A percentile compares a stretch with the other conserved stretches of the same genome.
Conservation (phyloP, 2,329 filamentous ascomycete species). For the Cytospora chrysosperma region DNA sequence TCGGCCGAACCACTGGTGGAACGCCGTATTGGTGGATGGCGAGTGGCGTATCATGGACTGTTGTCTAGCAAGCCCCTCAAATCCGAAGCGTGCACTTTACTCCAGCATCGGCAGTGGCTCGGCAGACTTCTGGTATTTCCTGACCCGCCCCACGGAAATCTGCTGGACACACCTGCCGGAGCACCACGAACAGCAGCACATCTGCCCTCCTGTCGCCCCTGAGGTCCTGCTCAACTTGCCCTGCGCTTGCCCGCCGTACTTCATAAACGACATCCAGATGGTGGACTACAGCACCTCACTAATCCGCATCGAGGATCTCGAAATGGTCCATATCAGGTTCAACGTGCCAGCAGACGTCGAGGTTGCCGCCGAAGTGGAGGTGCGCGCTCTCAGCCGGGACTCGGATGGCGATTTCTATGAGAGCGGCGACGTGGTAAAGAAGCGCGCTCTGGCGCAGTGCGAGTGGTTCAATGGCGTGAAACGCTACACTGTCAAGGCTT, state of each 20-base stretch:
- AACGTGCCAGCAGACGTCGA: constrained; percentile 88
- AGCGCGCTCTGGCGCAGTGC: constrained; percentile 84
- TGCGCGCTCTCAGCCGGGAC: constrained; percentile 75
- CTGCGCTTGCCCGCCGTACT: constrained; percentile 82
- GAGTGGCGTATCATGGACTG: constrained; percentile 98
- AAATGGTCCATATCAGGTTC: constrained; percentile 88
- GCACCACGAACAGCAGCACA: constrained; percentile 83
- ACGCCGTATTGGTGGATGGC: constrained; percentile 85
- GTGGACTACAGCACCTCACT: constrained; percentile 88
- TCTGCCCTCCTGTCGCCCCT: constrained; percentile 82
- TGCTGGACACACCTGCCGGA: constrained; percentile 96
- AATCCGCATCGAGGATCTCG: constrained; percentile 82
- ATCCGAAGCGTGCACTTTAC: constrained; percentile 76
- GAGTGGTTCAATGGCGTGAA: constrained; percentile 89
- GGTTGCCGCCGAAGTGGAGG: constrained; percentile 88
- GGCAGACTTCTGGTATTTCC: constrained; percentile 91
- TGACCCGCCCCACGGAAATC: constrained; percentile 81
- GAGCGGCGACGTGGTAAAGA: constrained; percentile 80
- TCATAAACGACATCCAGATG: constrained; percentile 77
- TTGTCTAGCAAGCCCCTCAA: constrained; percentile 85
- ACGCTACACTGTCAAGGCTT: constrained; percentile 87
- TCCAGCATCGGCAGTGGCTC: constrained; percentile 67
- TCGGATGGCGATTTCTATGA: constrained; percentile 91
- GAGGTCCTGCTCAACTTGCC: constrained; percentile 86
- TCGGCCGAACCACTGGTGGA: constrained; percentile 97